Percentiles rank a stretch among this genome's conserved stretches.
Conservation (phyloP, 2,329 filamentous ascomycete genomes). For the Aspergillus amoenus region DNA sequence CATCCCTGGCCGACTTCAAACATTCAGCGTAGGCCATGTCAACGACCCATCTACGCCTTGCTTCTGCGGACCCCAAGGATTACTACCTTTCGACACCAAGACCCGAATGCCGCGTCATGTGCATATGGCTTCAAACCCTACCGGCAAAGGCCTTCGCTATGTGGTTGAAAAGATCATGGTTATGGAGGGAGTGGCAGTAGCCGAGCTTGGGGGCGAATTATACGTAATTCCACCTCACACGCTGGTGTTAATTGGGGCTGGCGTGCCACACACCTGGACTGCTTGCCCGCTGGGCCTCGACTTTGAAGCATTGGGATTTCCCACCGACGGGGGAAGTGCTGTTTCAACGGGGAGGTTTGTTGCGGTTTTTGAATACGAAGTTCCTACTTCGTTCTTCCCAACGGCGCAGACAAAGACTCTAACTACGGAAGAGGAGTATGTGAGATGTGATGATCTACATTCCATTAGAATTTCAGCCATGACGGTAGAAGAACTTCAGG, state of each 20-base stretch:
- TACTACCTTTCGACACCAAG: background rate
- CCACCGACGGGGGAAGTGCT: background rate
- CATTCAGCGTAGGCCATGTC: background rate
- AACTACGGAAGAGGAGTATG: background rate
- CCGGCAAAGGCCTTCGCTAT: background rate
- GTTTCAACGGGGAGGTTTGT: background rate
- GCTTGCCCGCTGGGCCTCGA: background rate
- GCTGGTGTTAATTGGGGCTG: background rate
- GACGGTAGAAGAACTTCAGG: background rate
- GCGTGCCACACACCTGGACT: background rate
- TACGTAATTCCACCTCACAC: background rate
- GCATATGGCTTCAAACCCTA: background rate
- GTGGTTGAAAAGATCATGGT: background rate
- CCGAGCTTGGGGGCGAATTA: background rate
- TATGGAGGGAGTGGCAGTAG: background rate
- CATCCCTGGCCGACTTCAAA: background rate
- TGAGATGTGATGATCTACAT: background rate
- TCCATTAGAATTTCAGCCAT: background rate
- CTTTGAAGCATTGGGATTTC: background rate
- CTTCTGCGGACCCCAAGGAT: background rate
- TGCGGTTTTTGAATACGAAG: background rate
- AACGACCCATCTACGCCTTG: background rate
- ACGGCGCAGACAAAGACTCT: background rate
- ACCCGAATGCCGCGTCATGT: background rate
- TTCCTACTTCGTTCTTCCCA: background rate